Evolutionary conservation across 139 green algal genomes (phyloP), one percentile per base, ranked within the genome.

Genomic region (Ettlia oleoabundans): DNA sequence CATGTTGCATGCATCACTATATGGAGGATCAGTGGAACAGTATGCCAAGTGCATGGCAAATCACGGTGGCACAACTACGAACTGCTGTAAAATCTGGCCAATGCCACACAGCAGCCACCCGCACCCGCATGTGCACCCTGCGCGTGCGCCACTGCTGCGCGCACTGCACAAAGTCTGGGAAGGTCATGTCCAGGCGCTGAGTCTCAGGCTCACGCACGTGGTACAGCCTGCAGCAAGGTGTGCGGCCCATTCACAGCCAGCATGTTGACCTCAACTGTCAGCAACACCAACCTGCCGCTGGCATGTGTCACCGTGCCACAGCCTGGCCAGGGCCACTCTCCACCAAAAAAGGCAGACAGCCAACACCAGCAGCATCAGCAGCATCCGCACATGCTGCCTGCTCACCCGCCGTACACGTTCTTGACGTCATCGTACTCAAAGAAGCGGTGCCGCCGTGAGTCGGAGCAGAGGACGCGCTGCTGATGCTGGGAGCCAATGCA

Each of bases 201-300:
- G 81, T 91, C 62, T 93, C 85, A 4, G 90, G 91, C 86, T 94
- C 87, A 2, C 91, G 62, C 10, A 95, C 69, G 63, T 94, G 87
- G 82, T 95, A 95, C 43, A 84, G 81, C 28, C 80, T 86, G 38
- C 10, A 43, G 71, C 13, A 32, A 33, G 66, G 38, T 51, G 38
- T 15, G 37, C 18, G 32, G 30, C 32, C 32, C 2, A 33, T 70
- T n/a, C 10, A 28, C 1, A 24, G n/a, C n/a, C n/a, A n/a, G n/a
- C n/a, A n/a, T n/a, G n/a, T n/a, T n/a, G n/a, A n/a, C n/a, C n/a
- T n/a, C n/a, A n/a, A n/a, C n/a, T n/a, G n/a, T n/a, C n/a, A n/a
- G n/a, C n/a, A n/a, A n/a, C n/a, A n/a, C n/a, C n/a, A n/a, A n/a
- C n/a, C n/a, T n/a, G n/a, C n/a, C n/a, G n/a, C n/a, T n/a, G n/a